A percentile compares a stretch with the other conserved stretches of the same genome.
Conservation (phyloP, 768 basidiomycete genomes). For the Suillus sp. region DNA sequence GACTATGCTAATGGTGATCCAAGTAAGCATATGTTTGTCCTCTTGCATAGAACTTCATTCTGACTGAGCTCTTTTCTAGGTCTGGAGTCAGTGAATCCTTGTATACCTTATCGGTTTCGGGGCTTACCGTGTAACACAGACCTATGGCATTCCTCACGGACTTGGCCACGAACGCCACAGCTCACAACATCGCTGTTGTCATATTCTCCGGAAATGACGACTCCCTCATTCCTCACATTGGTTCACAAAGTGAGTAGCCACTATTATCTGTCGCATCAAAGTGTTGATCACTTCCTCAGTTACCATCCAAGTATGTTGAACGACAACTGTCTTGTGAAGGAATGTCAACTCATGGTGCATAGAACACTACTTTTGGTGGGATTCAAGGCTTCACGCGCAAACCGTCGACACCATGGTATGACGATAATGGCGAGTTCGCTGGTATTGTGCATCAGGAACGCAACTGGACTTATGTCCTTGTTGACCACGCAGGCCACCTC, state of each 20-base stretch:
- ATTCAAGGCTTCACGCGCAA: slow-evolving; percentile 71
- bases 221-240: slow-evolving; percentile 60
- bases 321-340: slow-evolving; percentile 10
- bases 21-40: slow-evolving; percentile 29
- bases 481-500: slow-evolving; percentile 42
- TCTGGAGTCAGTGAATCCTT: slow-evolving; percentile 31
- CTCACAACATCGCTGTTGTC: slow-evolving; percentile 51
- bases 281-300: slow-evolving; percentile 39
- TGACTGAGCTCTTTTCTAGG: slow-evolving; percentile 25
- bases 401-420: slow-evolving; percentile 69
- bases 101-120: neutral
- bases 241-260: slow-evolving; percentile 55
- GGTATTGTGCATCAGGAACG: slow-evolving; percentile 79
- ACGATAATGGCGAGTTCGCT: slow-evolving; percentile 57
- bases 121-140: slow-evolving; percentile 35
- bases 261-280: neutral
- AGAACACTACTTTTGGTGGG: slow-evolving; percentile 83
- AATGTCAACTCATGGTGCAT: neutral
- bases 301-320: slow-evolving; percentile 50
- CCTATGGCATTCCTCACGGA: slow-evolving; percentile 66
- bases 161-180: slow-evolving; percentile 65
- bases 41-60: neutral
- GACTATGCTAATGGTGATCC: slow-evolving; percentile 30
- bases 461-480: slow-evolving; percentile 49
- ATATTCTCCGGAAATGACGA: slow-evolving; percentile 74